Base-by-base conservation (phyloP, 1,284 basidiomycete genomes). In the Cutaneotrichosporon spelunceum region DNA sequence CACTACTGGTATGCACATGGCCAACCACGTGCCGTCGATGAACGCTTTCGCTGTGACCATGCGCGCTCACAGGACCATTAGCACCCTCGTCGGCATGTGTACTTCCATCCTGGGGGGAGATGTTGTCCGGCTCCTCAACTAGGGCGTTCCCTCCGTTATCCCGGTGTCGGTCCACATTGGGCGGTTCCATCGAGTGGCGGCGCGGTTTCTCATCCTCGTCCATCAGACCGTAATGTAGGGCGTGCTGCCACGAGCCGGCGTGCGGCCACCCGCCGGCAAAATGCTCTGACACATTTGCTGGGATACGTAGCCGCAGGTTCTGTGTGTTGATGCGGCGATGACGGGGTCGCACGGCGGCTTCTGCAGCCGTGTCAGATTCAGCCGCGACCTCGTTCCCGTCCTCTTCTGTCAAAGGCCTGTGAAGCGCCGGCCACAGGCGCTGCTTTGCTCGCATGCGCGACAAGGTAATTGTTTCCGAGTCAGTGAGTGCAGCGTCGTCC, bases 181-280 rank as follows among this genome's bases (percentile, higher is more conserved):
- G 30, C 13, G 30, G 30, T 11, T 53, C 52, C 29, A 19, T 42
- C 19, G 39, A 42, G 19, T 42, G 39, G 19, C 39, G 39, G 19
- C 39, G 39, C 39, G 34, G 29, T 42, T 42, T 45, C 24, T 34
- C 59, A 16, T 56, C 53, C 34, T 57, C 56, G 30, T 57, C 56
- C 13, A 61, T 42, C 2, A 50, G 21, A 16, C 66, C 63, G 30
- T 69, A 71, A 45, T 74, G 71, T 29, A 75, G 53, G 4, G 74
- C 74, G 52, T 76, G 71, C 59, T 76, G 74, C 76, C 76, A 78
- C n/a, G 66, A 72, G 8, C 76, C 76, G 8, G 74, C 74, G 57
- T 76, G 74, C 4, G 71, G 72, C 73, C 73, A 74, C 13, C 73
- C 72, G 29, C 73, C 60, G 8, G 65, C 56, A 57, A 77, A 72